These are phyloP conservation scores for Colletotrichum sojae DNA, from an alignment of 2,329 filamentous ascomycete genomes.

Conservation along the genomic window DNA sequence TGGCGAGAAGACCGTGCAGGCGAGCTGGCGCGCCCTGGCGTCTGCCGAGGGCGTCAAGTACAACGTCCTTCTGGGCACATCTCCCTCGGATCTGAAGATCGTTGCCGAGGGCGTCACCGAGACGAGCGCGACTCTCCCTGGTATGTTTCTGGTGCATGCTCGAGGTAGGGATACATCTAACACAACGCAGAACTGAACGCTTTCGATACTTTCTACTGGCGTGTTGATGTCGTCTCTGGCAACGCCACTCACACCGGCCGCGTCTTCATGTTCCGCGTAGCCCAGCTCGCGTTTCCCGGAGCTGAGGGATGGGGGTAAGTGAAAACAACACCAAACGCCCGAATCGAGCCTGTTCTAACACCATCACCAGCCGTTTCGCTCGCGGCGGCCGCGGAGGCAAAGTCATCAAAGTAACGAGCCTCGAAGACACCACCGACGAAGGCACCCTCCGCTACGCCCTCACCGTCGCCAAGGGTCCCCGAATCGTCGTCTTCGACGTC, in stretches of 20 bases:
- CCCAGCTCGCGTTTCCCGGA: conserved; percentile 54
- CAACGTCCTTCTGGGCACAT: conserved; percentile 47
- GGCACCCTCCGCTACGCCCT: conserved; percentile 54
- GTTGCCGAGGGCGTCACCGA: conserved; percentile 39
- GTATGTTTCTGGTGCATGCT: background rate
- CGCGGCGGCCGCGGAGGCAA: conserved; percentile 53
- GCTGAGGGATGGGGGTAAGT: conserved; percentile 53
- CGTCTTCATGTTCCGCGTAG: conserved; percentile 48
- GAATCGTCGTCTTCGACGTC: conserved; percentile 63
- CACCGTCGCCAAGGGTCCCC: conserved; percentile 56
- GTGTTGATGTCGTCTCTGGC: conserved; percentile 47
- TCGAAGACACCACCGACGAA: conserved; percentile 48
- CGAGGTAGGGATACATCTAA: background rate
- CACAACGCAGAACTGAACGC: conserved; percentile 40
- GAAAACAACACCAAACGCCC: background rate
- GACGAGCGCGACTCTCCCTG: conserved; percentile 21
- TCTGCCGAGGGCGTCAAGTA: conserved; percentile 42
- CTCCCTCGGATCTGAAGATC: conserved; percentile 34
- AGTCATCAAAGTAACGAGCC: conserved; percentile 54
- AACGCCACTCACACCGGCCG: conserved; percentile 44
- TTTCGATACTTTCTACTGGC: conserved; percentile 49
- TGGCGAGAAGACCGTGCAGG: conserved; percentile 35
- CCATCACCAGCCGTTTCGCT: conserved; percentile 45
- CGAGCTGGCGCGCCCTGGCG: conserved; percentile 45
- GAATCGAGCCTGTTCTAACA: background rate